phyloP scores from a whole-genome alignment of 345 rosid species.

The Salix brachista region DNA sequence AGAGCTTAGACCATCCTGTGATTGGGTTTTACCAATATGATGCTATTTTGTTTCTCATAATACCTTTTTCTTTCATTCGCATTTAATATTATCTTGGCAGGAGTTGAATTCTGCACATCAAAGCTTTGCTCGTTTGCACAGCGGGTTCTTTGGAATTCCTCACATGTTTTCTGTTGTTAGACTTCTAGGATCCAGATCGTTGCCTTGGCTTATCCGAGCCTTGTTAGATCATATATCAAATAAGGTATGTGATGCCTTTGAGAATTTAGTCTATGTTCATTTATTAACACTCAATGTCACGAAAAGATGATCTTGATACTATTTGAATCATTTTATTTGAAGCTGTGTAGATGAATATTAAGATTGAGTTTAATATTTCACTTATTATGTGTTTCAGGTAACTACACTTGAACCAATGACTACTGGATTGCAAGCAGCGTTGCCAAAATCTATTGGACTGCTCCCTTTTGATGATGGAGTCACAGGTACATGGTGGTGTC shows the following conservation, averaged over 20 bases:
- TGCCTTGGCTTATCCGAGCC: slow-evolving; percentile 97
- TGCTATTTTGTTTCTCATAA: not conserved
- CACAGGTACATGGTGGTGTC: slow-evolving; percentile 45
- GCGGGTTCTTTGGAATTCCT: slow-evolving; percentile 86
- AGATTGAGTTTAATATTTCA: slow-evolving; percentile 18
- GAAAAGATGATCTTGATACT: not conserved
- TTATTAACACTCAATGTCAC: slow-evolving; percentile 7
- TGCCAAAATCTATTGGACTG: slow-evolving; percentile 92
- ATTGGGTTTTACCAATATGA: slow-evolving; percentile 1
- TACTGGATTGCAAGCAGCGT: slow-evolving; percentile 78
- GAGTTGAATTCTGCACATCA: slow-evolving; percentile 97
- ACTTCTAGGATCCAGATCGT: slow-evolving; percentile 89
- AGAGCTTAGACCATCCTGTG: not conserved
- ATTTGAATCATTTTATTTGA: not conserved
- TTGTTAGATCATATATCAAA: slow-evolving; percentile 93
- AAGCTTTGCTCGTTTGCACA: slow-evolving; percentile 86
- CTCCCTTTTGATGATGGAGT: slow-evolving; percentile 96
- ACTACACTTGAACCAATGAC: slow-evolving; percentile 83
- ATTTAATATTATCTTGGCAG: slow-evolving; percentile 33
- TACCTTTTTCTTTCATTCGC: not conserved
- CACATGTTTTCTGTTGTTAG: slow-evolving; percentile 81
- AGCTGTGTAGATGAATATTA: not conserved
- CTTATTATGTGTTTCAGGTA: slow-evolving; percentile 43
- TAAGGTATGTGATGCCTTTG: slow-evolving; percentile 48
- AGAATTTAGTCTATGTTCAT: not conserved